A percentile compares a stretch with the other conserved stretches of the same genome.
Conservation (phyloP, 2,329 filamentous ascomycete genomes). For the Aspergillus udagawae region DNA sequence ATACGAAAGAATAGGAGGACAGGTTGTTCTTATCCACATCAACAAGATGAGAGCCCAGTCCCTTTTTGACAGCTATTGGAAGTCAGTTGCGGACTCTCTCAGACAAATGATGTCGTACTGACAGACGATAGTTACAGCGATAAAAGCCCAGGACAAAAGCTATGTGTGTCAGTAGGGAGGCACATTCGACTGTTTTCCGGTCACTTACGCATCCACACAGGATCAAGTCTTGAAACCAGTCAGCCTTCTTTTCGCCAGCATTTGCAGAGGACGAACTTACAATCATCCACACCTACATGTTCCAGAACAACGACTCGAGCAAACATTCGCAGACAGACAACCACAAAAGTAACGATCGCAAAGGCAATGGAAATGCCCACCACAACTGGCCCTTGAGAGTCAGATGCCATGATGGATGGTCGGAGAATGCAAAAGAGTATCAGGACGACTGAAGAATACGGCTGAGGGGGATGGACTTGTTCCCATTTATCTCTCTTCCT, state of each 20-base stretch:
- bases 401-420: constrained; percentile 12
- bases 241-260: neutral
- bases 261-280: constrained; percentile 14
- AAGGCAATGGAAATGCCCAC: constrained; percentile 35
- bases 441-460: neutral
- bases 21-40: constrained; percentile 11
- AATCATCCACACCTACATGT: constrained; percentile 28
- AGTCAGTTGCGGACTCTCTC: neutral
- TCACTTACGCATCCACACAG: constrained; percentile 26
- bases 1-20: constrained; percentile 17
- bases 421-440: constrained; percentile 1
- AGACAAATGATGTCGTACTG: constrained; percentile 4
- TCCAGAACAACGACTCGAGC: constrained; percentile 37
- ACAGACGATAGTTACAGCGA: constrained; percentile 32
- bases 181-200: neutral
- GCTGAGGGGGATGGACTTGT: neutral
- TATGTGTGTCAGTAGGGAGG: constrained; percentile 12
- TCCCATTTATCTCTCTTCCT: neutral
- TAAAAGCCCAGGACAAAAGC: constrained; percentile 34
- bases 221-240: constrained; percentile 24
- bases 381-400: constrained; percentile 34
- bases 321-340: constrained; percentile 37
- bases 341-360: constrained; percentile 35
- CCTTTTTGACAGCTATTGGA: constrained; percentile 14
- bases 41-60: constrained; percentile 15